Conservation (phyloP, 2,329 filamentous ascomycete species). For the Cladosporium oxysporum region DNA sequence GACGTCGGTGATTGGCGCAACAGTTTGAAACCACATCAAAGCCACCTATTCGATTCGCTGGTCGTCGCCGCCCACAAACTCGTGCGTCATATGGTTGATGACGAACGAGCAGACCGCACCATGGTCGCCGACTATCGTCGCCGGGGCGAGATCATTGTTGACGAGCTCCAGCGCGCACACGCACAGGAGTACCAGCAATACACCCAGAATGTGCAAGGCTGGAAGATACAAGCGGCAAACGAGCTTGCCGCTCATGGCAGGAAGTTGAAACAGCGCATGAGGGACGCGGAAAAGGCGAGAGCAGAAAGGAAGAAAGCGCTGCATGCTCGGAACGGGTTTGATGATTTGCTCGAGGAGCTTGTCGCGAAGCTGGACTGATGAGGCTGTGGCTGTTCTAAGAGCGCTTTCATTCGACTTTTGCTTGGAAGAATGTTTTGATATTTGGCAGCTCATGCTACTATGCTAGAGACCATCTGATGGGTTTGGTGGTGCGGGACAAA, state of each 20-base stretch:
- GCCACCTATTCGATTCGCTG: constrained; percentile 41
- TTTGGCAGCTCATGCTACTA: neutral
- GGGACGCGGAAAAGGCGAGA: constrained; percentile 19
- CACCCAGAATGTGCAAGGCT: constrained; percentile 8
- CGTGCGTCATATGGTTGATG: constrained; percentile 48
- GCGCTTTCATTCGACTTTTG: neutral
- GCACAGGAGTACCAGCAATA: constrained; percentile 38
- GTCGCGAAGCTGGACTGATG: neutral
- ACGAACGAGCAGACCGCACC: constrained; percentile 47
- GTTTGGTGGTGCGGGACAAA: neutral
- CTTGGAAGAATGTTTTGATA: neutral
- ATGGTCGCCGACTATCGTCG: constrained; percentile 48
- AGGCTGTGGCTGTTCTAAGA: neutral
- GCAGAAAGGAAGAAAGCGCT: constrained; percentile 13
- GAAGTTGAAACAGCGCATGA: constrained; percentile 23
- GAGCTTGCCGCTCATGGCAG: constrained; percentile 21
- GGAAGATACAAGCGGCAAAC: constrained; percentile 18
- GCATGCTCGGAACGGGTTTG: neutral
- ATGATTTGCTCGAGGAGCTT: neutral
- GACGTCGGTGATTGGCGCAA: constrained; percentile 42
- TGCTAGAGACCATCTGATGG: neutral
- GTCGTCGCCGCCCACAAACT: constrained; percentile 46
- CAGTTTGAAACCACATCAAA: constrained; percentile 43
- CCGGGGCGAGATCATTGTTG: constrained; percentile 47
- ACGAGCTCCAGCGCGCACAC: constrained; percentile 45